Evolutionary conservation across 495 filamentous ascomycete species (phyloP).

Genomic region (Friedmanniomyces simplex): DNA sequence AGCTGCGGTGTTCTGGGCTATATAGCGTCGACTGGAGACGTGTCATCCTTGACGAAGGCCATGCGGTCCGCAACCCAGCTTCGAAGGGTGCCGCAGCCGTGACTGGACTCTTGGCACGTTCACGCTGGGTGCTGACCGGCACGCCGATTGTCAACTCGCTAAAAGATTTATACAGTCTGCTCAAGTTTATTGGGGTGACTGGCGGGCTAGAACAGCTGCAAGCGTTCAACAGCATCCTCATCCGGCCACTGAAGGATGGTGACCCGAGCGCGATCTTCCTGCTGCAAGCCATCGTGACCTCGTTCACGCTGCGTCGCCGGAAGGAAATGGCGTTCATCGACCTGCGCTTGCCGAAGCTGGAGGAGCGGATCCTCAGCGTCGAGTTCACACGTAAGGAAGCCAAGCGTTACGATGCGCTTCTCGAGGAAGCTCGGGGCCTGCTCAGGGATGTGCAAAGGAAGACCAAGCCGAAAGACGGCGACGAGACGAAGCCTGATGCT

Average conservation of each 20-base stretch:
- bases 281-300: conserved; percentile 66
- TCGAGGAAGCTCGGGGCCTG: conserved; percentile 63
- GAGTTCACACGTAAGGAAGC: conserved; percentile 65
- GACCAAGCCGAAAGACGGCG: conserved; percentile 27
- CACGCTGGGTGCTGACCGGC: conserved; percentile 75
- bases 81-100: conserved; percentile 63
- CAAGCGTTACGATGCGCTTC: conserved; percentile 69
- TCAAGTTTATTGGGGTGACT: conserved; percentile 66
- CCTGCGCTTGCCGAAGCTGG: conserved; percentile 64
- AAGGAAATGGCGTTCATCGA: conserved; percentile 91
- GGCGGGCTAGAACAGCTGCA: conserved; percentile 60
- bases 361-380: conserved; percentile 71
- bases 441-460: conserved; percentile 48
- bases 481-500: conserved; percentile 36
- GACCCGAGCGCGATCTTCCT: conserved; percentile 50
- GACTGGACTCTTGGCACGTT: conserved; percentile 53
- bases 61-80: conserved; percentile 68
- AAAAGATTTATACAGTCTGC: conserved; percentile 70
- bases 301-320: conserved; percentile 71
- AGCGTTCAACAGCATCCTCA: conserved; percentile 60
- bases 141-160: conserved; percentile 54
- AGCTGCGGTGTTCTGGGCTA: conserved; percentile 33
- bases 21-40: conserved; percentile 67
- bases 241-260: conserved; percentile 55
- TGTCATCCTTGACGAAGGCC: conserved; percentile 79